Evolutionary conservation across 148 eudicot species (phyloP).

Genomic region (Rheum nobile): DNA sequence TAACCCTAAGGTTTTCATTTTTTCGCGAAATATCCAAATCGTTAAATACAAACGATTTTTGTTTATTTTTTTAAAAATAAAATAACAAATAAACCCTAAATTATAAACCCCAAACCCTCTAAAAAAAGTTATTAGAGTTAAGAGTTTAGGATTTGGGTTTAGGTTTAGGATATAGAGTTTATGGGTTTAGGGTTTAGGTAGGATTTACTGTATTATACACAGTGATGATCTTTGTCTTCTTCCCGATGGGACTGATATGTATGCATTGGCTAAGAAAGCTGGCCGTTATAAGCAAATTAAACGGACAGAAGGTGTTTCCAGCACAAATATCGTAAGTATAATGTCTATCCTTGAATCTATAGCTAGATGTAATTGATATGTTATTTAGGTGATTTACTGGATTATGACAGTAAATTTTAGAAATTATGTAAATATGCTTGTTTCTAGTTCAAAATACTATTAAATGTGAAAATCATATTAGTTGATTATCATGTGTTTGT

Average conservation of each 20-base stretch:
- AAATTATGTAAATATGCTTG: too few relatives aligned
- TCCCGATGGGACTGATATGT: constrained; percentile 94
- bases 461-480: background rate
- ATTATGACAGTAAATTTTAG: background rate
- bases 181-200: too few relatives aligned
- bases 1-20: too few relatives aligned
- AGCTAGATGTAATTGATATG: background rate
- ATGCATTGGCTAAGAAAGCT: constrained; percentile 80
- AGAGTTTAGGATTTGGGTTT: too few relatives aligned
- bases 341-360: constrained; percentile 10
- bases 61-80: too few relatives aligned
- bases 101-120: too few relatives aligned
- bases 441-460: background rate
- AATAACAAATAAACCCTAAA: too few relatives aligned
- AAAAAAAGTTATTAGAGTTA: too few relatives aligned
- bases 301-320: constrained; percentile 97
- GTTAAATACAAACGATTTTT: too few relatives aligned
- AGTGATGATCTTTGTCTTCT: constrained; percentile 98
- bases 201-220: constrained; percentile 84
- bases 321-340: constrained; percentile 98
- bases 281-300: constrained; percentile 97
- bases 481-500: background rate
- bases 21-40: too few relatives aligned
- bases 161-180: too few relatives aligned
- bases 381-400: background rate